Evolutionary conservation across 768 basidiomycete species (phyloP), one percentile per base, ranked within the genome.

Genomic region (Tulasnella sp.): DNA sequence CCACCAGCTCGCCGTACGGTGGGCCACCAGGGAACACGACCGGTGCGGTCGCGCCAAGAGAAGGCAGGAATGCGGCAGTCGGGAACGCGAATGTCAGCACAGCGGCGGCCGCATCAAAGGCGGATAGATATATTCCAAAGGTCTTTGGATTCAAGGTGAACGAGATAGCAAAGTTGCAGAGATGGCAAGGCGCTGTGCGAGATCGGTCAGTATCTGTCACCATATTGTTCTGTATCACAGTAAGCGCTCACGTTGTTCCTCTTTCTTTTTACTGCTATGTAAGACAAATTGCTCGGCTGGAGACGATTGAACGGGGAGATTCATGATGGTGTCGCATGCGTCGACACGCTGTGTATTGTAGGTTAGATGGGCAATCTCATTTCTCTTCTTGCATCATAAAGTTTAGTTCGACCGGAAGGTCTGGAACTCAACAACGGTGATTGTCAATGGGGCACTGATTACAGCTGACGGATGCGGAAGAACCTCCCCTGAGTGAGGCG

Each of bases 71-170:
- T 29, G 72, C 73, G 3, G 80, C 81, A 51, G 73, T 72, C 65
- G 78, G 78, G 17, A 77, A 82, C 3, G 83, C 81, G 19, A 86
- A 86, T 2, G 76, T 83, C 45, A 90, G 83, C 67, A 96, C 93
- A 2, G 84, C 91, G 10, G 77, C 74, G 45, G 88, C 82, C 2
- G 94, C 94, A 7, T 67, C 88, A 59, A 95, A 95, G 73, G 89
- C 90, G 26, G 96, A 98, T 69, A 71, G 91, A 65, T 94, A 96
- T 71, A 78, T 88, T 56, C 94, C 95, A 30, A 83, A 84, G 68
- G 94, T 98, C 54, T 98, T 97, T 72, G 96, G 96, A 1, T 99
- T 99, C 79, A 90, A 93, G 72, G 75, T 98, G 34, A 81, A 97
- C 67, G 96, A 98, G 75, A 84, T 81, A 61, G 95, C 95, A 17